Evolutionary conservation across 768 basidiomycete genomes (phyloP), one percentile per base, ranked within the genome.

Genomic region (Mycena haematopus): DNA sequence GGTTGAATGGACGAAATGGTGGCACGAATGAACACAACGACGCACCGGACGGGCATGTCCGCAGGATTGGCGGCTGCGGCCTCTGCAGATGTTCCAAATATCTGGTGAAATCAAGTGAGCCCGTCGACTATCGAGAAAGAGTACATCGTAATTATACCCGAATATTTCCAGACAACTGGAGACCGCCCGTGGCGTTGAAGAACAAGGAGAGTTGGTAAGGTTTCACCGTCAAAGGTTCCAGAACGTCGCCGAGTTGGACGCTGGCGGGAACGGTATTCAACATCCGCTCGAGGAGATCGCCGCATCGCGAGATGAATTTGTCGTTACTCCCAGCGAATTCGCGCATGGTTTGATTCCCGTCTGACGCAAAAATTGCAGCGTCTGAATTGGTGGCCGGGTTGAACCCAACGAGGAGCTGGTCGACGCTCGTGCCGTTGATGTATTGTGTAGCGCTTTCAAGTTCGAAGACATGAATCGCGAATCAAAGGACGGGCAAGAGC

Each of bases 1-100:
- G 29, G 4, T 5, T 31, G 10, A 36, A 38, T 47, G 40, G 8
- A 22, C n/a, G 27, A 33, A 55, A 21, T 24, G 19, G 36, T 24
- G 19, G 36, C 24, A 40, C 52, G 77, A 77, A 52, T 74, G 67
- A 27, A 29, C 7, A 33, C 29, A 56, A 38, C 14, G 25, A 49
- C 44, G 21, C 19, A 62, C 61, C n/a, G 17, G 2, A 63, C 62
- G 10, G 56, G 56, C 62, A 63, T 63, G 24, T 57, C 36, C 13
- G 38, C 50, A 6, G 62, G 49, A 22, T 52, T 35, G 14, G 54
- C 62, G 2, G 49, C 52, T 22, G 51, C 56, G 14, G 62, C 62
- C 27, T 35, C 56, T 17, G 49, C 13, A 24, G 56, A 42, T 25
- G 56, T 63, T 19, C 62, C 52, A 33, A 63, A 63, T 56, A 63